Evolutionary conservation across 164 flowering plant species (phyloP).

Genomic region (Warburgia ugandensis): DNA sequence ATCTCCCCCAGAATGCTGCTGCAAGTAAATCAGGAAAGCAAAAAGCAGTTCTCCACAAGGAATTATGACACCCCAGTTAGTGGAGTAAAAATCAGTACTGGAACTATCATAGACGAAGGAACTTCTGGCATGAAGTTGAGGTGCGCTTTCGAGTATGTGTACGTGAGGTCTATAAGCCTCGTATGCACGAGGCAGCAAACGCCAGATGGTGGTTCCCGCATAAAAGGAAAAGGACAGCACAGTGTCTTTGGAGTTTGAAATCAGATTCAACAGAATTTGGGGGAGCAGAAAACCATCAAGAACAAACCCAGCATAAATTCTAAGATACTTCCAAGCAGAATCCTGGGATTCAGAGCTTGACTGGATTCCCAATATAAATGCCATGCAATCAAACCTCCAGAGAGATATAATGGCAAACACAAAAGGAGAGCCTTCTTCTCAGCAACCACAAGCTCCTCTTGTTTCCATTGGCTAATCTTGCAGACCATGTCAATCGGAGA

Average conservation of each 20-base stretch:
- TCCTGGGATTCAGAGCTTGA: not conserved
- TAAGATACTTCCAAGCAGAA: slow-evolving; percentile 33
- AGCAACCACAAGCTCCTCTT: slow-evolving; percentile 19
- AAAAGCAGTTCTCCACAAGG: slow-evolving; percentile 36
- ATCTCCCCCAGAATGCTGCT: slow-evolving; percentile 57
- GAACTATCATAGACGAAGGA: slow-evolving; percentile 42
- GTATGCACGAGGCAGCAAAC: slow-evolving; percentile 58
- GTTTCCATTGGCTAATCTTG: slow-evolving; percentile 24
- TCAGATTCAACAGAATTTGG: slow-evolving; percentile 51
- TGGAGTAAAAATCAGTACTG: slow-evolving; percentile 38
- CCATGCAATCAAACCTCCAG: slow-evolving; percentile 38
- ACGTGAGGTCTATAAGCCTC: slow-evolving; percentile 45
- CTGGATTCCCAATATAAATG: slow-evolving; percentile 13
- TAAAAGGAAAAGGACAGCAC: slow-evolving; percentile 42
- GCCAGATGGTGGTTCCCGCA: slow-evolving; percentile 44
- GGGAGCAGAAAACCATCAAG: slow-evolving; percentile 65
- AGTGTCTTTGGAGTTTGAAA: slow-evolving; percentile 30
- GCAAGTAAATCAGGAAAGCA: slow-evolving; percentile 41
- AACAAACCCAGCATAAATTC: slow-evolving; percentile 54
- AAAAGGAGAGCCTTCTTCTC: slow-evolving; percentile 38
- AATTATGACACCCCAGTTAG: slow-evolving; percentile 58
- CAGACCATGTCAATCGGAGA: slow-evolving; percentile 46
- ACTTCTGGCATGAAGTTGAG: slow-evolving; percentile 5
- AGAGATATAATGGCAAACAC: slow-evolving; percentile 28
- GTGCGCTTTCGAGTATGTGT: no score